These are phyloP conservation scores for Thamnidium elegans DNA, from an alignment of 192 early-diverging fungal genomes.

Conservation along the genomic window DNA sequence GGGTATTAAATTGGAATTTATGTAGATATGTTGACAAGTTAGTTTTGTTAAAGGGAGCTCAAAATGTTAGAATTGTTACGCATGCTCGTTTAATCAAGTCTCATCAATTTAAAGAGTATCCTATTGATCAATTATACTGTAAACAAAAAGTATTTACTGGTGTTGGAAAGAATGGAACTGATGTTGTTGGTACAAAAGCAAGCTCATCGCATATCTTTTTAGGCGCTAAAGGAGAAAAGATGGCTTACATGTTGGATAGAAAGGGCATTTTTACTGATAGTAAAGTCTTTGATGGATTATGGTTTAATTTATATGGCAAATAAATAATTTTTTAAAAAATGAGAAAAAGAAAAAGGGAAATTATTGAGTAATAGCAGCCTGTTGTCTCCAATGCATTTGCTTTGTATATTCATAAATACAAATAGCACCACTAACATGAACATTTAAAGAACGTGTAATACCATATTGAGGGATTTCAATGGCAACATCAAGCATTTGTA, in stretches of 20 bases:
- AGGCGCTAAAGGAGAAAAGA: slow-evolving; percentile 25
- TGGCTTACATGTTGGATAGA: slow-evolving; percentile 40
- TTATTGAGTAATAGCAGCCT: not conserved
- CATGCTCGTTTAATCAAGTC: slow-evolving; percentile 26
- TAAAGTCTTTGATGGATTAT: slow-evolving; percentile 41
- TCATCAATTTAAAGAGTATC: slow-evolving; percentile 25
- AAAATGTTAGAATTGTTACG: slow-evolving; percentile 24
- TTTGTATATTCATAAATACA: slow-evolving; percentile 57
- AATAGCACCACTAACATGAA: slow-evolving; percentile 58
- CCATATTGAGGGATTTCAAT: slow-evolving; percentile 65
- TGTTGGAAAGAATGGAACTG: slow-evolving; percentile 30
- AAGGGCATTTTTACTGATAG: slow-evolving; percentile 39
- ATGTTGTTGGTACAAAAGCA: slow-evolving; percentile 24
- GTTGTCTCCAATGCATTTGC: slow-evolving; percentile 27
- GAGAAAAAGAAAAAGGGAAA: too few relatives aligned
- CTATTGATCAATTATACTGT: slow-evolving; percentile 20
- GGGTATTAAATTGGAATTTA: too few relatives aligned
- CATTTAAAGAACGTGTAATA: slow-evolving; percentile 53
- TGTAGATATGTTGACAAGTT: slow-evolving; percentile 37
- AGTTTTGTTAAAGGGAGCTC: slow-evolving; percentile 27
- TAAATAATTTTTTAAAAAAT: not conserved
- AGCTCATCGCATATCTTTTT: slow-evolving; percentile 36
- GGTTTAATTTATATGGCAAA: slow-evolving; percentile 10
- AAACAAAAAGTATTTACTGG: slow-evolving; percentile 35
- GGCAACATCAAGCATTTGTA: slow-evolving; percentile 50